Percentiles rank a stretch among this genome's conserved stretches.
phyloP scores from a whole-genome alignment of 352 stramenopile species.

The Phytophthora palmivora region DNA sequence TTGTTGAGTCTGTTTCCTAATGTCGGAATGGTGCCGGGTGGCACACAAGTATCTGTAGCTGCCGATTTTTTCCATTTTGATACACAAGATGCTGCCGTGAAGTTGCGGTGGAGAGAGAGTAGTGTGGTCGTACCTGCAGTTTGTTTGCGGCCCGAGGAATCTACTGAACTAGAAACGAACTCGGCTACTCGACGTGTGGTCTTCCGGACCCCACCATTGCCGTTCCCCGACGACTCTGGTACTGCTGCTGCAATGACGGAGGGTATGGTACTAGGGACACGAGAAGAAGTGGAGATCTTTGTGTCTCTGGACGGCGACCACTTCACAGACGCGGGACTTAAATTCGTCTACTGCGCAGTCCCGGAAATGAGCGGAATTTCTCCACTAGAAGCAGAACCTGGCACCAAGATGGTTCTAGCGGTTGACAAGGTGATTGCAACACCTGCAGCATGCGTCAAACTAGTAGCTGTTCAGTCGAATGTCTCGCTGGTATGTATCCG shows the following conservation, averaged over 20 bases:
- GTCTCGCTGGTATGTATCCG: conserved; percentile 35
- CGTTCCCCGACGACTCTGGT: conserved; percentile 37
- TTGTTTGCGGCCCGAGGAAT: conserved; percentile 31
- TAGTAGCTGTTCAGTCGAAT: conserved; percentile 15
- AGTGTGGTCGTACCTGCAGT: conserved; percentile 37
- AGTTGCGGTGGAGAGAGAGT: conserved; percentile 54
- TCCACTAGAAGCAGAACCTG: conserved; percentile 30
- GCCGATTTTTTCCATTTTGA: conserved; percentile 69
- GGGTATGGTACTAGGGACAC: conserved; percentile 31
- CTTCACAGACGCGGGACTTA: conserved; percentile 42
- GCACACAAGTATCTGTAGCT: conserved; percentile 56
- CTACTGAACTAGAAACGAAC: not conserved
- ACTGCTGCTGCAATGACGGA: conserved; percentile 36
- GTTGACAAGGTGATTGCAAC: conserved; percentile 29
- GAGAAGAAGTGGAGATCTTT: conserved; percentile 58
- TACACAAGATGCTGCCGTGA: conserved; percentile 55
- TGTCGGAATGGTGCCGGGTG: conserved; percentile 45
- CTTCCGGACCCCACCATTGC: conserved; percentile 49
- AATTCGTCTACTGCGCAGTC: conserved; percentile 32
- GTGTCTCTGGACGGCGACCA: conserved; percentile 57
- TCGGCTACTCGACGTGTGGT: conserved; percentile 45
- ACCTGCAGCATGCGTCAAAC: conserved; percentile 28
- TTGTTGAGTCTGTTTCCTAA: conserved; percentile 49
- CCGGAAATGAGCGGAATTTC: conserved; percentile 23
- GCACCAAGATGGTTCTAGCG: conserved; percentile 24